Evolutionary conservation across 768 basidiomycete species (phyloP), one percentile per base, ranked within the genome.

Genomic region (Hemileccinum rubropunctum): DNA sequence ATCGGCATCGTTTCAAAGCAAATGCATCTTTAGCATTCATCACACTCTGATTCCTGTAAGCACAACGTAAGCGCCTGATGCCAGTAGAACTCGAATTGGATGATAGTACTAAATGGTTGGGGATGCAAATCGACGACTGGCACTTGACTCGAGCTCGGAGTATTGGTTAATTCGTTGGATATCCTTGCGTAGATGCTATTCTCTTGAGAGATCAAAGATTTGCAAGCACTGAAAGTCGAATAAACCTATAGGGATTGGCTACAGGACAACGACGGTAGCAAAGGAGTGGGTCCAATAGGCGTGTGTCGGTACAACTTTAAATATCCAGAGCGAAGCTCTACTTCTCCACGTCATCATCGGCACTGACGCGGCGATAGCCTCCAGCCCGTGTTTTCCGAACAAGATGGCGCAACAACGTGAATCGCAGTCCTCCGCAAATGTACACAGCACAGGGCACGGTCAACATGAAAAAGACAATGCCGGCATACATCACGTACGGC

Each of bases 291-390:
- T 15, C 9, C 21, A 20, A 23, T 17, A 15, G 2, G 11, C 5
- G 21, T 32, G 8, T 42, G 21, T 17, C 17, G 28, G 27, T 37
- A 20, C 28, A 21, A 36, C 20, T 36, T 28, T 32, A 6, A 14
- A 27, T 13, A 17, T 37, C 6, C 32, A n/a, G 14, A 35, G 12
- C 14, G 12, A 3, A 23, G 4, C 10, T 27, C 10, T 35, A 80
- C 69, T 79, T 76, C 67, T 78, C 76, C 50, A 72, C 41, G 45
- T 83, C 83, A 3, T 77, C 77, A n/a, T 73, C 75, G 13, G 70
- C 65, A 11, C 62, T 67, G 11, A 83, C 73, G 40, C 71, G 73
- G 38, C 71, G 73, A 61, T 81, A 83, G 21, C 68, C 68, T 8
- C 63, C 63, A 30, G 68, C 60, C 35, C 61, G 56, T 26, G 60